Percentiles rank a stretch among this genome's conserved stretches.
phyloP scores from a whole-genome alignment of 2,329 filamentous ascomycete genomes.

The Truncatella angustata region DNA sequence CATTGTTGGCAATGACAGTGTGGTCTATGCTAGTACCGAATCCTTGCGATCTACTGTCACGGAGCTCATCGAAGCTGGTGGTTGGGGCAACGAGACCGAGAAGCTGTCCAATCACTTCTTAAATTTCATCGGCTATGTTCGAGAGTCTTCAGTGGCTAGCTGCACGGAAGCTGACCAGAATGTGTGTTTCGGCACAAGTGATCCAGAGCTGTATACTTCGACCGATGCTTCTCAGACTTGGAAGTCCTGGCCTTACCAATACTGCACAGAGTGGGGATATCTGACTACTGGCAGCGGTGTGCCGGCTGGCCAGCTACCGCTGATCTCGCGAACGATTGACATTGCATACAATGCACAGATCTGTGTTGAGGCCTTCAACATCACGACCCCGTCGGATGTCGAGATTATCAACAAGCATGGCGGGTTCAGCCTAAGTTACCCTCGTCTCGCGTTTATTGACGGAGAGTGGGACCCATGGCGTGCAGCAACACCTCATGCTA shows the following conservation, averaged over 20 bases:
- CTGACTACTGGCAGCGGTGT: slow-evolving; percentile 71
- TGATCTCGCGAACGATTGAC: slow-evolving; percentile 70
- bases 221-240: slow-evolving; percentile 38
- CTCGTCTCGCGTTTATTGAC: slow-evolving; percentile 74
- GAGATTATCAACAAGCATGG: slow-evolving; percentile 74
- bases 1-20: slow-evolving; percentile 38
- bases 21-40: slow-evolving; percentile 41
- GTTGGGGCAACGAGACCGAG: slow-evolving; percentile 36
- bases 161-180: slow-evolving; percentile 29
- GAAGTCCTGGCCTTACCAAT: slow-evolving; percentile 52
- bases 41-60: slow-evolving; percentile 32
- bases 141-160: slow-evolving; percentile 23
- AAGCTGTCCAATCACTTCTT: slow-evolving; percentile 42
- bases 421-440: slow-evolving; percentile 69
- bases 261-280: slow-evolving; percentile 68
- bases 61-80: slow-evolving; percentile 39
- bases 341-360: slow-evolving; percentile 59
- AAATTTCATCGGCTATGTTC: slow-evolving; percentile 50
- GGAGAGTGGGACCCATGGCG: slow-evolving; percentile 81
- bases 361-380: slow-evolving; percentile 69
- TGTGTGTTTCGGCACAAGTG: slow-evolving; percentile 34
- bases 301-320: slow-evolving; percentile 60
- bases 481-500: slow-evolving; percentile 67
- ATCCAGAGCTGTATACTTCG: slow-evolving; percentile 31
- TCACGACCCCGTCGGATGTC: slow-evolving; percentile 61